phyloP scores from a whole-genome alignment of 2,329 filamentous ascomycete species.

The Thielaviopsis populi region DNA sequence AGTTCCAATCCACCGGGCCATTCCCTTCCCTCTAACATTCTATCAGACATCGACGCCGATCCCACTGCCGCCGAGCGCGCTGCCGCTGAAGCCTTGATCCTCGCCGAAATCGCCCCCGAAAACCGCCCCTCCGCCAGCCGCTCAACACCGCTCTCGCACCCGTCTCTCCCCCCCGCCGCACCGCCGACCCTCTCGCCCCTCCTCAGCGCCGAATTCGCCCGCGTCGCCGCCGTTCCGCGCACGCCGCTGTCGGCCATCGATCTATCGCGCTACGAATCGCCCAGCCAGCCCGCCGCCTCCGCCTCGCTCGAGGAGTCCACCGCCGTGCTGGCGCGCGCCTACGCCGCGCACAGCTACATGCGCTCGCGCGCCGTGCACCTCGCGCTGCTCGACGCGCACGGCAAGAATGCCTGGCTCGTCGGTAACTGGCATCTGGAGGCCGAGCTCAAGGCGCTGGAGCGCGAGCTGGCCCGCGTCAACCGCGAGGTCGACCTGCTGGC shows the following conservation, averaged over 20 bases:
- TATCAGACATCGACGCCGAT: constrained; percentile 63
- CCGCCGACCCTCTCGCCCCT: constrained; percentile 45
- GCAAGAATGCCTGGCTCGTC: constrained; percentile 84
- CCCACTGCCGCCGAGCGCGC: constrained; percentile 48
- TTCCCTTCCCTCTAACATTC: constrained; percentile 12
- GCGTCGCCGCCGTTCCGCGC: constrained; percentile 39
- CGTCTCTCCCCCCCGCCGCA: constrained; percentile 39
- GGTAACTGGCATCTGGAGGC: constrained; percentile 68
- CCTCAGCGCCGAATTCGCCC: constrained; percentile 53
- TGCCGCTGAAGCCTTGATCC: constrained; percentile 54
- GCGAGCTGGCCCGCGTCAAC: constrained; percentile 53
- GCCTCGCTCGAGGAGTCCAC: constrained; percentile 27
- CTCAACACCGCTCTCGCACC: constrained; percentile 34
- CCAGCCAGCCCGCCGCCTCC: constrained; percentile 33
- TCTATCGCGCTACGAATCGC: constrained; percentile 67
- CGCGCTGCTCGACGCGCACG: constrained; percentile 60
- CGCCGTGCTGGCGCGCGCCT: constrained; percentile 44
- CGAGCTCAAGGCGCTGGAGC: constrained; percentile 53
- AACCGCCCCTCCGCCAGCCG: constrained; percentile 26
- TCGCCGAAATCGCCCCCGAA: constrained; percentile 43
- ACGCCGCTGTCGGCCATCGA: constrained; percentile 53
- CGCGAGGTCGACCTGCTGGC: constrained; percentile 61
- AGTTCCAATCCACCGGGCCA: neutral
- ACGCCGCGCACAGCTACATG: constrained; percentile 38
- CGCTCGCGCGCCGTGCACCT: constrained; percentile 41